phyloP scores from a whole-genome alignment of 768 basidiomycete genomes.

The Xerocomellus intermedius region DNA sequence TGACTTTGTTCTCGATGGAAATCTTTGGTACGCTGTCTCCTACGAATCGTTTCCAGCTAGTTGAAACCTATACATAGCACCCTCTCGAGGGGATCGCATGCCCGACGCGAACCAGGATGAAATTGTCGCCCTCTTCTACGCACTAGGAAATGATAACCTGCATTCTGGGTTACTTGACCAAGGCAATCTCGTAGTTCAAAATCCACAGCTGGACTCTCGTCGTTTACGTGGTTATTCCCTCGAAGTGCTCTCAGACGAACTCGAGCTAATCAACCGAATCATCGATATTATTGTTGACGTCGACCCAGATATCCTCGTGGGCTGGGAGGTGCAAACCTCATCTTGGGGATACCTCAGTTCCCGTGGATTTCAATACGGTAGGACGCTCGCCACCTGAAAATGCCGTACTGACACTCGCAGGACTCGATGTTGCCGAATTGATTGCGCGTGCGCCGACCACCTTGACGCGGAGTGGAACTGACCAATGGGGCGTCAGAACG shows the following conservation, averaged over 20 bases:
- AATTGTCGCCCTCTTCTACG: constrained; percentile 71
- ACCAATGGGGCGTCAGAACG: constrained; percentile 71
- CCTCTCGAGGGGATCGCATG: constrained; percentile 53
- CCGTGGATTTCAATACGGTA: constrained; percentile 62
- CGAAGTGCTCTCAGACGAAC: constrained; percentile 62
- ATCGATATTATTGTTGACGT: constrained; percentile 71
- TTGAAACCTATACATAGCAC: constrained; percentile 41
- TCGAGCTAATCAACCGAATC: constrained; percentile 75
- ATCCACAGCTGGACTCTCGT: constrained; percentile 37
- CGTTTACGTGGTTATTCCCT: constrained; percentile 45
- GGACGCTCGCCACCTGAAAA: background rate
- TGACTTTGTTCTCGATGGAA: constrained; percentile 83
- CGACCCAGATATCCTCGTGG: constrained; percentile 89
- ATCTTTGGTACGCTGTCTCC: constrained; percentile 66
- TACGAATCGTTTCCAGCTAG: background rate
- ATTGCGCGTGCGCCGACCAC: constrained; percentile 71
- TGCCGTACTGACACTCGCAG: constrained; percentile 38
- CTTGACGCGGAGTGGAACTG: constrained; percentile 34
- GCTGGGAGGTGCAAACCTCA: constrained; percentile 86
- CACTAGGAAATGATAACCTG: constrained; percentile 50
- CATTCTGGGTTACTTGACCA: constrained; percentile 28
- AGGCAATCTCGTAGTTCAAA: constrained; percentile 58
- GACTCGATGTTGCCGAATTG: constrained; percentile 66
- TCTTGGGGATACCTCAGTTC: constrained; percentile 90
- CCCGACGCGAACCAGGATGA: constrained; percentile 60